A percentile compares a stretch with the other conserved stretches of the same genome.
Conservation (phyloP, 2,329 filamentous ascomycete genomes). For the Westerdykella ornata region DNA sequence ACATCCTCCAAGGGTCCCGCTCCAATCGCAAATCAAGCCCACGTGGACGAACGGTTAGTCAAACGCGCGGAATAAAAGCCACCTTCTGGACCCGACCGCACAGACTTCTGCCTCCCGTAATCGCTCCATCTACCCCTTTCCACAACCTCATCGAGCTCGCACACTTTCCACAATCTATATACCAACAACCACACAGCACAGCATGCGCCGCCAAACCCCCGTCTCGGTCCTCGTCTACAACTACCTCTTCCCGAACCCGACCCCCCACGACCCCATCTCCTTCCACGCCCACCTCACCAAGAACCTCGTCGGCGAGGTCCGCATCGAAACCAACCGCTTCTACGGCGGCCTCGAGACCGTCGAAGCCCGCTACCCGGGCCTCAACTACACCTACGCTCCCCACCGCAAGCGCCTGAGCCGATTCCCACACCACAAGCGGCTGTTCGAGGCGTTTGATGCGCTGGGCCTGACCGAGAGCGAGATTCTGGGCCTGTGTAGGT, state of each 20-base stretch:
- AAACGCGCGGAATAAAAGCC: no score
- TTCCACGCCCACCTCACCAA: conserved; percentile 65
- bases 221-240: conserved; percentile 69
- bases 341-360: conserved; percentile 73
- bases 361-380: conserved; percentile 73
- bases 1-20: no score
- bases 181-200: conserved; percentile 13
- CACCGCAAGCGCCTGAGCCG: conserved; percentile 72
- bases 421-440: conserved; percentile 67
- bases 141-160: conserved; percentile 1
- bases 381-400: conserved; percentile 67
- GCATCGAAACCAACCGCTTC: conserved; percentile 70
- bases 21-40: no score
- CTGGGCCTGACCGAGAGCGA: conserved; percentile 63
- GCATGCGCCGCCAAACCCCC: conserved; percentile 64
- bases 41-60: no score
- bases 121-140: neutral
- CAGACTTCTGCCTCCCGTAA: no score
- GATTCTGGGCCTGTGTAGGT: conserved; percentile 66
- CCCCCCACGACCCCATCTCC: conserved; percentile 60
- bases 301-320: conserved; percentile 68
- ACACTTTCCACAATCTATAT: neutral
- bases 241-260: conserved; percentile 63
- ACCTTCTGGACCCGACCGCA: no score
- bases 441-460: conserved; percentile 69